These are phyloP conservation scores for Emmonsiellopsis sp. DNA, from an alignment of 2,329 filamentous ascomycete genomes.

Conservation along the genomic window DNA sequence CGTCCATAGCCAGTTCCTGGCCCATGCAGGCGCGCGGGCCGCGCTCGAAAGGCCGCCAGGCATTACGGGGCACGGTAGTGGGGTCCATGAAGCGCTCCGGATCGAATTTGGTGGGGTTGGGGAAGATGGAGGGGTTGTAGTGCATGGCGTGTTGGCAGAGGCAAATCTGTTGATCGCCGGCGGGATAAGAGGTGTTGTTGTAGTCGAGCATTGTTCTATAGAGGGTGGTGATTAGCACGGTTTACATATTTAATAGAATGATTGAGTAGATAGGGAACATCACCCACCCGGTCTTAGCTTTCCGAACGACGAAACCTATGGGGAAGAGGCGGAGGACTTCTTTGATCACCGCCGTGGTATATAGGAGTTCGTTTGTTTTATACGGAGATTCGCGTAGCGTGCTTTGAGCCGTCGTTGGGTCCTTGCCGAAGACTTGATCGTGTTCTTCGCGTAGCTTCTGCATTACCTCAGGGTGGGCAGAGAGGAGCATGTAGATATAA, in stretches of 20 bases:
- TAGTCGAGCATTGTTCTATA: background rate
- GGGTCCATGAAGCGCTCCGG: too few species aligned
- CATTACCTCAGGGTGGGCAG: conserved; percentile 21
- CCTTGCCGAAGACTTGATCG: conserved; percentile 40
- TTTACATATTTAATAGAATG: background rate
- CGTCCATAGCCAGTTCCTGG: conserved; percentile 45
- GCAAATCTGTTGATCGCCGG: too few species aligned
- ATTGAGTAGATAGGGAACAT: background rate
- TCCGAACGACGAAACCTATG: conserved; percentile 16
- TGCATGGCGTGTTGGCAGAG: too few species aligned
- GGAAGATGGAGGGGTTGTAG: too few species aligned
- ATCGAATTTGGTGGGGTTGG: too few species aligned
- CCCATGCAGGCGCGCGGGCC: conserved; percentile 50
- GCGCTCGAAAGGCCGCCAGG: conserved; percentile 47
- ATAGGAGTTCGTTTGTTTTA: conserved; percentile 42
- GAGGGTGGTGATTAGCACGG: background rate
- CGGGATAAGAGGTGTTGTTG: background rate
- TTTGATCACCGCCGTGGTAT: conserved; percentile 45
- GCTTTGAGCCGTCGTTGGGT: conserved; percentile 26
- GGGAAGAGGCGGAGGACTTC: conserved; percentile 46
- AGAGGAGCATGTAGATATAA: too few species aligned
- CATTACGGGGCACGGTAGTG: conserved; percentile 26
- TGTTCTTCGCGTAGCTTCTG: conserved; percentile 40
- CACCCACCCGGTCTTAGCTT: background rate
- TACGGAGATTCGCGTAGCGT: conserved; percentile 33